Percentiles rank a stretch among this genome's conserved stretches.
Conservation (phyloP, 495 filamentous ascomycete genomes). For the Pyrenula aspistea region DNA sequence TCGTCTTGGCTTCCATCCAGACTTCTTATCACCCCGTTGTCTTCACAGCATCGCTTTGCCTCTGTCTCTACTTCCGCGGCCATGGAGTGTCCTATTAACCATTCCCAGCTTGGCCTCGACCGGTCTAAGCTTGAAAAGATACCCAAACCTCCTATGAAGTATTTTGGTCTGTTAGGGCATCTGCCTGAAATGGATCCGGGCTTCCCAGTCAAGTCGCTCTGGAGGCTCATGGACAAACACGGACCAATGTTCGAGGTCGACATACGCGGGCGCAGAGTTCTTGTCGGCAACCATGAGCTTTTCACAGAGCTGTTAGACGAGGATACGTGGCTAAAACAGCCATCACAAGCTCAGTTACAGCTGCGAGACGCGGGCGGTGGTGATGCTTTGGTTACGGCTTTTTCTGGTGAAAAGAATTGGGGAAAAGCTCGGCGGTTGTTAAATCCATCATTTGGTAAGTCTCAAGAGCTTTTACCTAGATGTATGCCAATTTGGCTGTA, state of each 20-base stretch:
- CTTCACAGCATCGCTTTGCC: neutral
- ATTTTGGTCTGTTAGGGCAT: neutral
- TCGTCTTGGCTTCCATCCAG: neutral
- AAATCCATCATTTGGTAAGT: neutral
- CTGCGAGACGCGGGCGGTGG: neutral
- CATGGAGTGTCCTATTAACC: neutral
- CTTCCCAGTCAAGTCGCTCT: neutral
- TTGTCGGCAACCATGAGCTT: neutral
- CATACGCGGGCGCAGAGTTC: neutral
- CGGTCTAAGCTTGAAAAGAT: neutral
- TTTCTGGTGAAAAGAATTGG: neutral
- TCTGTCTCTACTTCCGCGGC: neutral
- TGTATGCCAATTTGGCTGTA: neutral
- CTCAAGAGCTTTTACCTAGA: neutral
- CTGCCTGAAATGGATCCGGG: neutral
- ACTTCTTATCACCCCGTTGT: neutral
- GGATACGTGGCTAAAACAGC: neutral
- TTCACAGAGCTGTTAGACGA: neutral
- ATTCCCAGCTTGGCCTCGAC: neutral
- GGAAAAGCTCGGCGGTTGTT: neutral
- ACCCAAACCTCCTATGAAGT: neutral
- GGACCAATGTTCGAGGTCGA: neutral
- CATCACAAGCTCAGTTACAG: neutral
- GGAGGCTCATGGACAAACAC: neutral
- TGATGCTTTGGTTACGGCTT: neutral